Percentiles rank a stretch among this genome's conserved stretches.
Evolutionary conservation across 495 filamentous ascomycete species (phyloP).

Genomic region (Pseudotulostoma volvatum): DNA sequence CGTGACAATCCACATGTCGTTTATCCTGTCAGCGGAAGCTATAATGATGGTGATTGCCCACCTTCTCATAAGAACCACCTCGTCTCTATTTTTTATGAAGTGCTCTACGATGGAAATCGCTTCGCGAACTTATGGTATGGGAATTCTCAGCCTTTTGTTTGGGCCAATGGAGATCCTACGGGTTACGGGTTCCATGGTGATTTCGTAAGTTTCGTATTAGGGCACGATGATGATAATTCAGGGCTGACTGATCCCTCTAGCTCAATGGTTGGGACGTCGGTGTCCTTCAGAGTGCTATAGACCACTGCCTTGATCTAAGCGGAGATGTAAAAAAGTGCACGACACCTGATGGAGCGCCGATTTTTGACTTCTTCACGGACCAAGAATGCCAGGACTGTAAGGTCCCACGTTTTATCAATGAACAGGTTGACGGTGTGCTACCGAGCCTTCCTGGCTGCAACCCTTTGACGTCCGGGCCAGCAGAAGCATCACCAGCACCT

Average conservation of each 20-base stretch:
- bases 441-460: constrained; percentile 29
- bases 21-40: constrained; percentile 14
- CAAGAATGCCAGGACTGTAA: constrained; percentile 27
- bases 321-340: constrained; percentile 38
- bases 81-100: constrained; percentile 53
- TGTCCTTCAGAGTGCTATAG: constrained; percentile 41
- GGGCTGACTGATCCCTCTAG: constrained; percentile 5
- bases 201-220: constrained; percentile 5
- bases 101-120: constrained; percentile 43
- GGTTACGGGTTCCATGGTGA: constrained; percentile 17
- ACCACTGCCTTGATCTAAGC: constrained; percentile 37
- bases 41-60: constrained; percentile 14
- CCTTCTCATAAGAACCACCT: constrained; percentile 39
- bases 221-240: too few species aligned
- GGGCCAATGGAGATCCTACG: constrained; percentile 14
- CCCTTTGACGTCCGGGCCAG: constrained; percentile 15
- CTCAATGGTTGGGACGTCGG: constrained; percentile 53
- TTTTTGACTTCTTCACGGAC: constrained; percentile 27
- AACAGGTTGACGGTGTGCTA: constrained; percentile 23
- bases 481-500: constrained; percentile 3
- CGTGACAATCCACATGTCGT: constrained; percentile 33
- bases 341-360: constrained; percentile 9
- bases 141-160: constrained; percentile 34
- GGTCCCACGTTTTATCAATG: constrained; percentile 23
- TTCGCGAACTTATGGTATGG: constrained; percentile 31